phyloP scores from a whole-genome alignment of 108 stramenopile species.

The Fragilaria crotonensis region DNA sequence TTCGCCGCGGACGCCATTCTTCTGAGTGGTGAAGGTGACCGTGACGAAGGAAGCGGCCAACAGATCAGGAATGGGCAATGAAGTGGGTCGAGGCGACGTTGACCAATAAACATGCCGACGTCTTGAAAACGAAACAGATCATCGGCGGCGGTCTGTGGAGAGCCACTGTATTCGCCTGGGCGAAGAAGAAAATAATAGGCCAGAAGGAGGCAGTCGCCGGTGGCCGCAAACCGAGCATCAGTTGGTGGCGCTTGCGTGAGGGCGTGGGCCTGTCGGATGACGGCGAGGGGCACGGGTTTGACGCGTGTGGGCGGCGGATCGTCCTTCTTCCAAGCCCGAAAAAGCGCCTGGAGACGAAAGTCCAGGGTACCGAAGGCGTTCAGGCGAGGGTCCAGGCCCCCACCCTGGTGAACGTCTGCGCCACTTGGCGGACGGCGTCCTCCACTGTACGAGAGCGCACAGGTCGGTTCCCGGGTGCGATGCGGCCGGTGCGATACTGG shows the following conservation, averaged over 20 bases:
- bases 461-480: slow-evolving; percentile 15
- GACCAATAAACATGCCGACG: slow-evolving; percentile 15
- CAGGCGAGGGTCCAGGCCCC: no score
- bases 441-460: no score
- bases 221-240: slow-evolving; percentile 1
- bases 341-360: slow-evolving; percentile 7
- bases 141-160: slow-evolving; percentile 4
- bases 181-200: slow-evolving; percentile 41
- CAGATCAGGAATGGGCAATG: slow-evolving; percentile 2
- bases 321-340: slow-evolving; percentile 10
- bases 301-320: no score
- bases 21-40: slow-evolving; percentile 22
- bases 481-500: slow-evolving; percentile 12
- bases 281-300: slow-evolving; percentile 31
- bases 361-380: slow-evolving; percentile 9
- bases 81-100: slow-evolving; percentile 2
- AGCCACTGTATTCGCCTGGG: slow-evolving; percentile 27
- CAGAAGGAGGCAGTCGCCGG: slow-evolving; percentile 30
- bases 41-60: slow-evolving; percentile 10
- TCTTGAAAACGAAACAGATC: slow-evolving; percentile 14
- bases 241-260: neutral
- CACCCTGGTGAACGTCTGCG: no score
- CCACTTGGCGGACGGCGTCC: no score
- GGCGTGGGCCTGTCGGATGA: neutral
- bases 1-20: slow-evolving; percentile 28